Percentiles rank a stretch among this genome's conserved stretches.
phyloP scores from a whole-genome alignment of 1,284 basidiomycete species.

The Volvariella surrecta region DNA sequence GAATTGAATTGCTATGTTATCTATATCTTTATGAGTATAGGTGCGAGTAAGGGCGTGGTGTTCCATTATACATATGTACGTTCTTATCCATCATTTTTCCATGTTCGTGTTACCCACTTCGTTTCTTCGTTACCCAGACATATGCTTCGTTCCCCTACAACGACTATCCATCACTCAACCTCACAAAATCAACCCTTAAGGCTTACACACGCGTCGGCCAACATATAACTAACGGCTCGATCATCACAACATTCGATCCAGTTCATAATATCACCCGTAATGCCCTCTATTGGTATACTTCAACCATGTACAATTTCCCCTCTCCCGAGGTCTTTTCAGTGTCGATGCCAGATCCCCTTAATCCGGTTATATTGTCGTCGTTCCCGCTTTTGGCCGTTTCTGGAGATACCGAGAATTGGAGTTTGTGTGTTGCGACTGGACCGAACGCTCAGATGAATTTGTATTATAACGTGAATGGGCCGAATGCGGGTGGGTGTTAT shows the following conservation, averaged over 20 bases:
- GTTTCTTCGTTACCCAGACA: slow-evolving; percentile 18
- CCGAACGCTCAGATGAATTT: slow-evolving; percentile 23
- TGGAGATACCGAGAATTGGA: slow-evolving; percentile 25
- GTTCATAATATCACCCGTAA: slow-evolving; percentile 23
- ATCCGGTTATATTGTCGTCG: not conserved
- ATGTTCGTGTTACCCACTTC: not conserved
- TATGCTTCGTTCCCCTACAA: slow-evolving; percentile 32
- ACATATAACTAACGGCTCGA: slow-evolving; percentile 24
- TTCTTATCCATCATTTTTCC: not conserved
- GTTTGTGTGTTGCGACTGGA: slow-evolving; percentile 23
- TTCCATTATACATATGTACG: slow-evolving; percentile 29
- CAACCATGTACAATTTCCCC: slow-evolving; percentile 17
- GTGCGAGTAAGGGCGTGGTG: slow-evolving; percentile 24
- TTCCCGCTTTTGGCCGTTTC: slow-evolving; percentile 22
- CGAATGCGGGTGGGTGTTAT: slow-evolving; percentile 9
- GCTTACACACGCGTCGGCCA: slow-evolving; percentile 21
- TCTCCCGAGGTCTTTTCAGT: slow-evolving; percentile 22
- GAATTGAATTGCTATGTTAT: not conserved
- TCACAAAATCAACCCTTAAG: slow-evolving; percentile 22
- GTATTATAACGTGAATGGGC: slow-evolving; percentile 21
- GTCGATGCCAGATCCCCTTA: slow-evolving; percentile 10
- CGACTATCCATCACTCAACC: slow-evolving; percentile 24
- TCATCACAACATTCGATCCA: no score
- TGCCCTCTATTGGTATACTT: slow-evolving; percentile 25
- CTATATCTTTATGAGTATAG: slow-evolving; percentile 12